A percentile compares a stretch with the other conserved stretches of the same genome.
Evolutionary conservation across 805 yeast genomes (phyloP).

Genomic region (Trichomonascus vanleenenianus): DNA sequence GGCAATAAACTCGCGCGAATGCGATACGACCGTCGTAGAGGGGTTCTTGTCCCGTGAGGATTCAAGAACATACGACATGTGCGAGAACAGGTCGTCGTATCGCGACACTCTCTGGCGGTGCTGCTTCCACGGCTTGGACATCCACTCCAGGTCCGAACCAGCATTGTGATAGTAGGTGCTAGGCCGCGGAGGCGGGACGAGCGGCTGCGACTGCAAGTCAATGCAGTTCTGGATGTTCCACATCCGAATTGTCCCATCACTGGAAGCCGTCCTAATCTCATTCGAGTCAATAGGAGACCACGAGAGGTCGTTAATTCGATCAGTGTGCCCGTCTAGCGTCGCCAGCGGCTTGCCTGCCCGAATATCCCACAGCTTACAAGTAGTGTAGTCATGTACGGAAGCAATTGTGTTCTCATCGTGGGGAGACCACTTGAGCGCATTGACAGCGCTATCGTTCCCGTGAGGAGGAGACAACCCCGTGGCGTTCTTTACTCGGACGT

Average conservation of each 20-base stretch:
- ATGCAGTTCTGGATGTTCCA: slow-evolving; percentile 43
- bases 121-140: slow-evolving; percentile 19
- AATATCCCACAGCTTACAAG: slow-evolving; percentile 68
- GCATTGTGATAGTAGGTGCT: neutral
- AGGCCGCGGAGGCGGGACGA: neutral
- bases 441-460: slow-evolving; percentile 29
- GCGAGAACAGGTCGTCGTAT: slow-evolving; percentile 9
- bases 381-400: slow-evolving; percentile 50
- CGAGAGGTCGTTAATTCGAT: slow-evolving; percentile 45
- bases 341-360: slow-evolving; percentile 49
- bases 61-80: slow-evolving; percentile 20
- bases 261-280: slow-evolving; percentile 47
- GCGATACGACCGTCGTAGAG: slow-evolving; percentile 22
- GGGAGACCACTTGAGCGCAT: slow-evolving; percentile 56
- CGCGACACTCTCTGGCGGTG: slow-evolving; percentile 23
- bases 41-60: slow-evolving; percentile 10
- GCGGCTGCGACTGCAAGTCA: slow-evolving; percentile 6
- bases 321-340: slow-evolving; percentile 48
- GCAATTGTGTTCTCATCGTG: slow-evolving; percentile 54
- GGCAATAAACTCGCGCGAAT: slow-evolving; percentile 22
- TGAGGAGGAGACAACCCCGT: slow-evolving; percentile 39
- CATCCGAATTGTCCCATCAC: slow-evolving; percentile 59
- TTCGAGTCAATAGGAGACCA: slow-evolving; percentile 43
- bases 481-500: slow-evolving; percentile 47
- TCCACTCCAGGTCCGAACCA: slow-evolving; percentile 5